Base-by-base conservation (phyloP, 2,329 filamentous ascomycete species). In the Akanthomyces uredinophilus region DNA sequence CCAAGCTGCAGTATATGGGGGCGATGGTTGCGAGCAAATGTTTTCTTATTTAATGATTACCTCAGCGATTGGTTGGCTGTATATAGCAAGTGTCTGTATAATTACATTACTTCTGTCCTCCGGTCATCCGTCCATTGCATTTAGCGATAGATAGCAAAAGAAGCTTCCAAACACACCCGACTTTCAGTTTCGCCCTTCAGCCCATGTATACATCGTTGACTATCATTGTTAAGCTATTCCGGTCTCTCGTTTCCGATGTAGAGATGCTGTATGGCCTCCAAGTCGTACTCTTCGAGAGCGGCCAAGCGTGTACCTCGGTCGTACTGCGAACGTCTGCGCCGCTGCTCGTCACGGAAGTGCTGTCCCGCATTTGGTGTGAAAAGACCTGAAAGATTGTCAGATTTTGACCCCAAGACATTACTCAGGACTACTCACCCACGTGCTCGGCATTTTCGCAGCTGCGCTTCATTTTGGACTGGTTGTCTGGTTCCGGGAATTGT, bases 371-470 rank as follows among this genome's bases (percentile, higher is more conserved):
- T 89, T 5, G 92, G 91, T 3, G 91, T 91, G 73, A 92, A 96
- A 0, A 96, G 82, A 0, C 88, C 88, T 91, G 49, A 14, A n/a
- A 20, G 11, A 5, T 22, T 47, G 22, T 56, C 52, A 37, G 16
- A 32, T 37, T 20, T 5, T 8, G 46, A 35, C 39, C 2, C 11
- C 10, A 13, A 52, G 13, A n/a, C 10, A 27, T 50, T 67, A 44
- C 56, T 8, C 20, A n/a, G 27, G 52, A 18, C 41, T 61, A 81
- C 87, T 73, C 72, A 86, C 92, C 92, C 67, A 94, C 86, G 70
- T 91, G 87, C 71, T 92, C 89, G 1, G 92, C 92, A 72, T 95
- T 96, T 72, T 96, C 90, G 64, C 90, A 89, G 67, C 90, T 95
- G 64, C 92, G 85, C 76, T 92, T 89, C 81, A 95, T 88, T 78